phyloP scores from a whole-genome alignment of 148 eudicot species.

The Pouteria glomerata region DNA sequence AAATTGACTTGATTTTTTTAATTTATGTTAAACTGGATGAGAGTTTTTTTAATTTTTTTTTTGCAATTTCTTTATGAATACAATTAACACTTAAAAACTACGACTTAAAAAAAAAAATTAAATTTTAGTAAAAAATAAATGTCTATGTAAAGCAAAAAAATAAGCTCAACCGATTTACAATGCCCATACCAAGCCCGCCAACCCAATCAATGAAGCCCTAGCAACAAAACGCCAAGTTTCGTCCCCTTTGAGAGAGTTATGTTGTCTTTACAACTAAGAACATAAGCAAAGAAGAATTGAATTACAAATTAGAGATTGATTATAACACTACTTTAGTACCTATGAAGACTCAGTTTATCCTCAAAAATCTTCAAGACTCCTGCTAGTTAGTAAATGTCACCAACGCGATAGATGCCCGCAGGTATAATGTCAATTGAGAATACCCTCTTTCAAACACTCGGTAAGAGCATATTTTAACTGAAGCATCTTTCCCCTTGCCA shows the following conservation, averaged over 20 bases:
- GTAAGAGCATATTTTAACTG: slow-evolving; percentile 50
- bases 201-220: neutral
- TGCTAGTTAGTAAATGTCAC: neutral
- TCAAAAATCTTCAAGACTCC: neutral
- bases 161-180: too few species aligned
- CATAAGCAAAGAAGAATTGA: neutral
- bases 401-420: neutral
- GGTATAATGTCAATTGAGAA: slow-evolving; percentile 28
- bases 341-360: too few species aligned
- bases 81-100: too few species aligned
- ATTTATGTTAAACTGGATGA: too few species aligned
- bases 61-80: too few species aligned
- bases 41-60: too few species aligned
- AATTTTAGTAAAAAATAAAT: too few species aligned
- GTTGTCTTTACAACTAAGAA: slow-evolving; percentile 1
- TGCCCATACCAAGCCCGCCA: too few species aligned
- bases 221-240: neutral
- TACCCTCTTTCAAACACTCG: slow-evolving; percentile 54
- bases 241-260: neutral
- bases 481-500: slow-evolving; percentile 58
- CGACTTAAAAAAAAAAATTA: too few species aligned
- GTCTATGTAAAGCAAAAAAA: too few species aligned
- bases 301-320: neutral
- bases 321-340: neutral
- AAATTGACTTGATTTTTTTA: too few species aligned